These are phyloP conservation scores for Neurospora sp. DNA, from an alignment of 495 filamentous ascomycete genomes.

Conservation along the genomic window DNA sequence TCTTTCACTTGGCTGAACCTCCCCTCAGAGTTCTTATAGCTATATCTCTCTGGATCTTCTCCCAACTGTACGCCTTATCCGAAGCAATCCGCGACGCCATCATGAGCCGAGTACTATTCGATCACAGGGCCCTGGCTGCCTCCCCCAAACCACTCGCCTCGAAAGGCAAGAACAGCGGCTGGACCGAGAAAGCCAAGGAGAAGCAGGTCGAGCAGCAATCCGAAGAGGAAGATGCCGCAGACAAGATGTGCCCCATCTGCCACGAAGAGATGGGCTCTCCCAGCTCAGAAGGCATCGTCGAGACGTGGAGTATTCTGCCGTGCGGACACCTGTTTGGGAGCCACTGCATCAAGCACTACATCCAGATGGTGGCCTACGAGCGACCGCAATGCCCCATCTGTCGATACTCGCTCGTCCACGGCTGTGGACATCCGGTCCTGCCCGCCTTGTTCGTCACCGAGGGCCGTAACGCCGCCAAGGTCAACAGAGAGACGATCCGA, in stretches of 20 bases:
- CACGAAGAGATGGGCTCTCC: constrained; percentile 27
- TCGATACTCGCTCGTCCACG: constrained; percentile 26
- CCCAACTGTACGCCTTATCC: not conserved
- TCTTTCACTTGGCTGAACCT: not conserved
- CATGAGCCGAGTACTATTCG: not conserved
- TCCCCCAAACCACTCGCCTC: not conserved
- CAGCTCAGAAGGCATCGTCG: constrained; percentile 27
- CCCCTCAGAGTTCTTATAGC: not conserved
- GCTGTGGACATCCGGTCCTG: constrained; percentile 31
- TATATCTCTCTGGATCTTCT: not conserved
- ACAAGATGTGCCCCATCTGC: constrained; percentile 34
- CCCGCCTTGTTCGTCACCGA: constrained; percentile 9
- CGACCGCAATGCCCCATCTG: constrained; percentile 31
- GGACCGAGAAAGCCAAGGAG: constrained; percentile 1
- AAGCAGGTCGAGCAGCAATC: constrained; percentile 1
- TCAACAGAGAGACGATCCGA: not conserved
- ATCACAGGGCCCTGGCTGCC: not conserved
- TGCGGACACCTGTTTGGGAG: constrained; percentile 37
- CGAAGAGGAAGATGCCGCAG: constrained; percentile 9
- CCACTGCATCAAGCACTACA: constrained; percentile 36
- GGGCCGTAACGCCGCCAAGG: not conserved
- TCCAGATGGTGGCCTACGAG: constrained; percentile 25
- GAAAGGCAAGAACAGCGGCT: constrained; percentile 1
- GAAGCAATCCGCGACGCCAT: not conserved
- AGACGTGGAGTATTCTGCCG: constrained; percentile 32